Evolutionary conservation across 352 stramenopile species (phyloP).

Genomic region (Pythium insidiosum): DNA sequence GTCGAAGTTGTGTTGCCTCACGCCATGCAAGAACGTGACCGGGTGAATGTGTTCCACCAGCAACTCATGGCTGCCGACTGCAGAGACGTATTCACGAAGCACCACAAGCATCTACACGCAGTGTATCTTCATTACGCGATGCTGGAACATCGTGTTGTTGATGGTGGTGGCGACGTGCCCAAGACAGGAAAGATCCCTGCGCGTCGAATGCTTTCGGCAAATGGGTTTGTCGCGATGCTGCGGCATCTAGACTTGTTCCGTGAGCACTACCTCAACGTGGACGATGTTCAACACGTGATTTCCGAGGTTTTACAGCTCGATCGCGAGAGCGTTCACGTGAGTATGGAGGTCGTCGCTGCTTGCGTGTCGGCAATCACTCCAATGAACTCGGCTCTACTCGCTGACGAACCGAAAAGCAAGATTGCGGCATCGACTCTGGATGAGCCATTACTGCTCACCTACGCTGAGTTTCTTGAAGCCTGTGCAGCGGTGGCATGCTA

Average conservation of each 20-base stretch:
- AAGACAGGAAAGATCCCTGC: background rate
- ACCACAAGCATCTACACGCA: conserved; percentile 31
- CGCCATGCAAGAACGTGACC: conserved; percentile 45
- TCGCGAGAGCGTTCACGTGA: conserved; percentile 40
- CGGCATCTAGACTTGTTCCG: conserved; percentile 46
- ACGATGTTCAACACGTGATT: conserved; percentile 54
- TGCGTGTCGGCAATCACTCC: conserved; percentile 6
- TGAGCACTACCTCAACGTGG: conserved; percentile 49
- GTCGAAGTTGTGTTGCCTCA: conserved; percentile 43
- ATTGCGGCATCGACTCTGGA: conserved; percentile 6
- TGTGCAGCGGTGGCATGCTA: conserved; percentile 53
- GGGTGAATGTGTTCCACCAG: conserved; percentile 36
- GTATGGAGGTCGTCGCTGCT: conserved; percentile 5
- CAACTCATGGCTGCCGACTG: conserved; percentile 39
- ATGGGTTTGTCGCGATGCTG: conserved; percentile 34
- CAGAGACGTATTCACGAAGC: conserved; percentile 37
- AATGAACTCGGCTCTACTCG: too few relatives aligned
- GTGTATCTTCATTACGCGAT: conserved; percentile 39
- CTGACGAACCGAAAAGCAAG: background rate
- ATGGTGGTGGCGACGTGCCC: too few relatives aligned
- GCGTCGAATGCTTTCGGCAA: conserved; percentile 33
- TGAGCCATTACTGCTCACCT: conserved; percentile 35
- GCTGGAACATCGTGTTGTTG: conserved; percentile 7
- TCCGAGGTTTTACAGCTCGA: conserved; percentile 54
- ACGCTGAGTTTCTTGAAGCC: conserved; percentile 50